Evolutionary conservation across 352 stramenopile genomes (phyloP).

Genomic region (Bremia lactucae): DNA sequence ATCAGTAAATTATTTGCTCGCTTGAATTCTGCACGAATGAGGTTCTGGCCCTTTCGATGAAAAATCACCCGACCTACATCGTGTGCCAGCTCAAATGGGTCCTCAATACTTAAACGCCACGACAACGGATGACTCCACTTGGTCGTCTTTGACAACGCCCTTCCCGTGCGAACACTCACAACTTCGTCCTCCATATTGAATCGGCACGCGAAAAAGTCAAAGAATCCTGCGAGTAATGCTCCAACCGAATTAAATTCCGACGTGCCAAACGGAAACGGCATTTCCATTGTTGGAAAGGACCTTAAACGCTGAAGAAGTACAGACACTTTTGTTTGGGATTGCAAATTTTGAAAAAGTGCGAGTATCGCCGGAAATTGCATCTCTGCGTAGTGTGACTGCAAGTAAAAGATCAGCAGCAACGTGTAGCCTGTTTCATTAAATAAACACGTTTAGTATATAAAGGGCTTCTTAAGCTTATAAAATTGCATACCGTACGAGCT

Average conservation of each 20-base stretch:
- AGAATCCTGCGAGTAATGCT: constrained; percentile 92
- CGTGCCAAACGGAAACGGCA: constrained; percentile 43
- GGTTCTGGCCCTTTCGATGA: constrained; percentile 47
- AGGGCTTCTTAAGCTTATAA: background rate
- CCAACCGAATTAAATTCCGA: constrained; percentile 79
- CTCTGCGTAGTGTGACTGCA: constrained; percentile 70
- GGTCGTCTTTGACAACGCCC: constrained; percentile 45
- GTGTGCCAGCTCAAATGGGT: constrained; percentile 76
- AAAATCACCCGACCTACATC: constrained; percentile 77
- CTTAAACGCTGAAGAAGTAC: constrained; percentile 50
- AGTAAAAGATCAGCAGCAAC: constrained; percentile 94
- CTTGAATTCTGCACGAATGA: constrained; percentile 47
- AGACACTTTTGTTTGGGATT: constrained; percentile 89
- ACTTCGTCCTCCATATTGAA: constrained; percentile 93
- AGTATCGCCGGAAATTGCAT: constrained; percentile 40
- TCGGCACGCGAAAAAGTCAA: constrained; percentile 92
- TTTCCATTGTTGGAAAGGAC: constrained; percentile 43
- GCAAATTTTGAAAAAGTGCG: constrained; percentile 43
- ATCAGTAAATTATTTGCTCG: constrained; percentile 45
- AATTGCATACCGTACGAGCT: constrained; percentile 87
- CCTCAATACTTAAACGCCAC: constrained; percentile 81
- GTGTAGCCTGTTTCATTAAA: constrained; percentile 72
- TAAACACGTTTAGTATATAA: constrained; percentile 3
- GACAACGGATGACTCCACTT: constrained; percentile 56
- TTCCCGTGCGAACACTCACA: constrained; percentile 85